Conservation (phyloP, 176 grass and related monocot genomes). For the Dendrocalamus sinicus region DNA sequence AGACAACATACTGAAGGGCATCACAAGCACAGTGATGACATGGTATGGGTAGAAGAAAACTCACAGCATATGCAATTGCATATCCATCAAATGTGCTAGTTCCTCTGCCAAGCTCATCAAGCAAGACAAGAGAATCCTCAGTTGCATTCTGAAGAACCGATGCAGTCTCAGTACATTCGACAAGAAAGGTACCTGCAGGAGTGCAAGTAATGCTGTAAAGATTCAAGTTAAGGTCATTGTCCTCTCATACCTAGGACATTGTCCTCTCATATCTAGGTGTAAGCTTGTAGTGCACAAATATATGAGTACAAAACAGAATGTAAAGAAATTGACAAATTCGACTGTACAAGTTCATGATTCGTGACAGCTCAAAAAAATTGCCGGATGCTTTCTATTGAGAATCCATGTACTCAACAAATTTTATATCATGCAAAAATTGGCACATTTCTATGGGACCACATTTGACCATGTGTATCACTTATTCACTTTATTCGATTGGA, state of each 20-base stretch:
- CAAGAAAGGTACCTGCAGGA: constrained; percentile 73
- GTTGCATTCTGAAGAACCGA: constrained; percentile 86
- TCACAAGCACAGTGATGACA: constrained; percentile 1
- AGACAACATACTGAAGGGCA: constrained; percentile 2
- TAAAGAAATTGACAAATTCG: neutral
- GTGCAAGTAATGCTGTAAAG: constrained; percentile 11
- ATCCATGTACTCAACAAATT: constrained; percentile 13
- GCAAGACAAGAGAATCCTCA: constrained; percentile 92
- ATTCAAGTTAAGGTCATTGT: constrained; percentile 6
- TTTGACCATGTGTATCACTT: constrained; percentile 1
- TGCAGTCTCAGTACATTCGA: constrained; percentile 90
- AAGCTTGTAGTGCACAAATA: neutral
- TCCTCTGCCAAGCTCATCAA: constrained; percentile 97
- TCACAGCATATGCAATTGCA: constrained; percentile 94
- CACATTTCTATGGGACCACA: neutral
- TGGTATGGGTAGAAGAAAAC: constrained; percentile 14
- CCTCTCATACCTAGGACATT: neutral
- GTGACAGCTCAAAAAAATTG: neutral
- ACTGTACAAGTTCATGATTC: neutral
- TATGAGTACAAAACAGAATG: constrained; percentile 7
- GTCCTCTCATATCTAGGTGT: no score
- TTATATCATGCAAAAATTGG: neutral
- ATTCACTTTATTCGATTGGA: neutral
- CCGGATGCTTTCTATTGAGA: neutral
- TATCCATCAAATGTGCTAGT: constrained; percentile 99